phyloP scores from a whole-genome alignment of 768 basidiomycete genomes.

The Boletus barrowsii region DNA sequence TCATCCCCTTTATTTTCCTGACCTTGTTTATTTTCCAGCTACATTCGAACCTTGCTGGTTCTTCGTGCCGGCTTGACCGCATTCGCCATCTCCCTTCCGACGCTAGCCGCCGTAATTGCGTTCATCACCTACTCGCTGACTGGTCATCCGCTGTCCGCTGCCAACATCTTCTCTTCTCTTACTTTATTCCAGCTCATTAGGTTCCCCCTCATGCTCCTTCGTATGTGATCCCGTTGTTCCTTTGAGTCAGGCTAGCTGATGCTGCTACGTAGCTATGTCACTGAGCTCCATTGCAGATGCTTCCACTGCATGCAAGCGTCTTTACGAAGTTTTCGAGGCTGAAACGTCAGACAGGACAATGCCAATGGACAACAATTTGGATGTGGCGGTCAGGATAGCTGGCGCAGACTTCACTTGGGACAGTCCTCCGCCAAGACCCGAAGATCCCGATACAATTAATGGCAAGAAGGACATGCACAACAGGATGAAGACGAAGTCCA shows the following conservation, averaged over 20 bases:
- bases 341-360: slow-evolving; percentile 66
- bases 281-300: slow-evolving; percentile 85
- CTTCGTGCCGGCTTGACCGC: slow-evolving; percentile 66
- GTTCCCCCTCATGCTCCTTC: slow-evolving; percentile 74
- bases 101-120: slow-evolving; percentile 72
- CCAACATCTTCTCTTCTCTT: slow-evolving; percentile 79
- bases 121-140: slow-evolving; percentile 75
- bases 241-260: slow-evolving; percentile 6
- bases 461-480: slow-evolving; percentile 2
- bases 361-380: slow-evolving; percentile 49
- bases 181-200: slow-evolving; percentile 82
- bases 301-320: slow-evolving; percentile 69
- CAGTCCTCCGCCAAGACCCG: slow-evolving; percentile 55
- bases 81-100: slow-evolving; percentile 68
- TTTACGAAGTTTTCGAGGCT: slow-evolving; percentile 80
- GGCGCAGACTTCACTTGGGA: slow-evolving; percentile 88
- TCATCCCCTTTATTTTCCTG: slow-evolving; percentile 2
- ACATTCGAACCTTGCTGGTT: slow-evolving; percentile 64
- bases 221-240: slow-evolving; percentile 24
- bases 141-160: slow-evolving; percentile 66
- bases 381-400: slow-evolving; percentile 64
- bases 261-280: slow-evolving; percentile 48
- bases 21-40: slow-evolving; percentile 32
- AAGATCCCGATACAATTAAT: slow-evolving; percentile 21
- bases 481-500: slow-evolving; percentile 14